A percentile compares a stretch with the other conserved stretches of the same genome.
Conservation (phyloP, 106 monocot species). For the Dendrobium nobile region DNA sequence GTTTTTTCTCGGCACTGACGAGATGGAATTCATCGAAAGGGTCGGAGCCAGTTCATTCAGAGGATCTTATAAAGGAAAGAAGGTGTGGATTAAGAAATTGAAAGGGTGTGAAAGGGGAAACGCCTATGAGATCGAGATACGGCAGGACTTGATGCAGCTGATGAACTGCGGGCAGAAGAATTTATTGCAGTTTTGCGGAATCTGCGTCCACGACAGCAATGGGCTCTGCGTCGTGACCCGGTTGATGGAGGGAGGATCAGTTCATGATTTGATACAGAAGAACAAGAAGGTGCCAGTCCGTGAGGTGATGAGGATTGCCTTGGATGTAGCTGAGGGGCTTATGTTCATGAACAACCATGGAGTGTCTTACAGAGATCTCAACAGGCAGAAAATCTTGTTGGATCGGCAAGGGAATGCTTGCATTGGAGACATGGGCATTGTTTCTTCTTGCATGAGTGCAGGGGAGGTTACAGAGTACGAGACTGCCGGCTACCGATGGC, state of each 20-base stretch:
- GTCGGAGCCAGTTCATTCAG: constrained; percentile 49
- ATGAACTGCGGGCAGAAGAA: constrained; percentile 86
- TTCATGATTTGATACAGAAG: constrained; percentile 56
- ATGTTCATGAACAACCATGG: constrained; percentile 84
- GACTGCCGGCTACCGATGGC: constrained; percentile 87
- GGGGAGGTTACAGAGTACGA: constrained; percentile 91
- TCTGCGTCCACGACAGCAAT: constrained; percentile 55
- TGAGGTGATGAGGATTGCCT: constrained; percentile 60
- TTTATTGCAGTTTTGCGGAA: constrained; percentile 60
- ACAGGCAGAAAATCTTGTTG: constrained; percentile 61
- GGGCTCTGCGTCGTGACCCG: constrained; percentile 78
- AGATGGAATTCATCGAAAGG: constrained; percentile 53
- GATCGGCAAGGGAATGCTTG: constrained; percentile 74
- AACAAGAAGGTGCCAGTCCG: constrained; percentile 32
- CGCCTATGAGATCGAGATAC: constrained; percentile 69
- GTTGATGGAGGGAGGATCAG: constrained; percentile 82
- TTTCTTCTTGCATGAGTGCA: constrained; percentile 41
- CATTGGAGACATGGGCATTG: constrained; percentile 92
- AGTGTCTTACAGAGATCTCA: constrained; percentile 71
- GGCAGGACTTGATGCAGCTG: constrained; percentile 69
- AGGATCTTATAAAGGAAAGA: constrained; percentile 51
- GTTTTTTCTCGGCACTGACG: constrained; percentile 55
- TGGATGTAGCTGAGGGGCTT: constrained; percentile 75
- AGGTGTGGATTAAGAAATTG: constrained; percentile 65
- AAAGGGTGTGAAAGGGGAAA: constrained; percentile 67